A percentile compares a stretch with the other conserved stretches of the same genome.
These are phyloP conservation scores for Cystofilobasidium capitatum DNA, from an alignment of 768 basidiomycete species.

Conservation along the genomic window DNA sequence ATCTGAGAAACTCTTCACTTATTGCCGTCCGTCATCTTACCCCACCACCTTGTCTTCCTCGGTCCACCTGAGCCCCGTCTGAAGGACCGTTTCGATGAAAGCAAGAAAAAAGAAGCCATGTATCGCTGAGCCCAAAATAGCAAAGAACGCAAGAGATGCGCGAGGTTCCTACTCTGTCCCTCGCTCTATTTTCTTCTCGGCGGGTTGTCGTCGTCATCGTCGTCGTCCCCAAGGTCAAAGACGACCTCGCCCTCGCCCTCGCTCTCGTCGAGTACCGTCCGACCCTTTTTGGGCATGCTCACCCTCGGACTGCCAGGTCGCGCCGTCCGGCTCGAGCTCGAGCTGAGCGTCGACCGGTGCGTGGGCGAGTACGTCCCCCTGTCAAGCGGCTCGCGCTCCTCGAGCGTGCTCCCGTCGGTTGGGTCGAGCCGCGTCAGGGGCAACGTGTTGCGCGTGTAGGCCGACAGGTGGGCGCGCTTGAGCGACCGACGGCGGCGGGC, in stretches of 20 bases:
- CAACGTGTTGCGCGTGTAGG: neutral
- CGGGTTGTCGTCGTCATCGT: constrained; percentile 3
- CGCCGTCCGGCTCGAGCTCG: neutral
- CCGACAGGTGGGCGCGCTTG: neutral
- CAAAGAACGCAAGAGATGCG: too few species aligned
- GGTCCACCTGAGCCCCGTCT: too few species aligned
- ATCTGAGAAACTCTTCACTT: too few species aligned
- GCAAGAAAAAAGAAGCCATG: too few species aligned
- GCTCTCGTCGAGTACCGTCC: constrained; percentile 20
- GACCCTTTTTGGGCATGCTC: neutral
- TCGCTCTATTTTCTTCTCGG: constrained; percentile 10
- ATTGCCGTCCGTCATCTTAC: too few species aligned
- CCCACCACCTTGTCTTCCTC: too few species aligned
- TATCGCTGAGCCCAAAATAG: too few species aligned
- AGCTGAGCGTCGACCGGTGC: neutral
- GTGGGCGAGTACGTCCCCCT: neutral
- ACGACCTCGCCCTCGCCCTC: constrained; percentile 14
- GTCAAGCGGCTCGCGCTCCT: constrained; percentile 2
- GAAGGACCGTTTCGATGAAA: too few species aligned
- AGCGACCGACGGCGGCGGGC: constrained; percentile 43
- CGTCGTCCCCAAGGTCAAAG: constrained; percentile 21
- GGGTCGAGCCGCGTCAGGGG: constrained; percentile 19
- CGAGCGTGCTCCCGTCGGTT: neutral
- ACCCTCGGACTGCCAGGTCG: neutral
- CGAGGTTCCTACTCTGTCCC: too few species aligned